Evolutionary conservation across 805 yeast species (phyloP).

Genomic region (Cyberlindnera petersonii): DNA sequence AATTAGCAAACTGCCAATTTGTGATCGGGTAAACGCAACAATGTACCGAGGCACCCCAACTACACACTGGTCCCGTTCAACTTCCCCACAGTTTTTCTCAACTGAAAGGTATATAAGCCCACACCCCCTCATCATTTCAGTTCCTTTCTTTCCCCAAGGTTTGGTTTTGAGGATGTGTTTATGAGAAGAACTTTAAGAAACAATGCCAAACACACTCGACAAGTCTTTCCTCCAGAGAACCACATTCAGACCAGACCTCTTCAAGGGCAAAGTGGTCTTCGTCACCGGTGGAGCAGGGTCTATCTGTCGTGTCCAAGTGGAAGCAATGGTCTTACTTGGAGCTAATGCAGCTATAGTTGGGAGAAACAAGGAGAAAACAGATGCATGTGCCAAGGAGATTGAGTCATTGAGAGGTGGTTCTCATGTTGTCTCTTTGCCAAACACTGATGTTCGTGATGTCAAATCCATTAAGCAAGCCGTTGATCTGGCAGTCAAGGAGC

Average conservation of each 20-base stretch:
- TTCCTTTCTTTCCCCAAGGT: too few species aligned
- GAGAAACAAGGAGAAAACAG: constrained; percentile 64
- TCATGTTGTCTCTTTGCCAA: constrained; percentile 66
- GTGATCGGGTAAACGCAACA: too few species aligned
- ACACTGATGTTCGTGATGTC: constrained; percentile 75
- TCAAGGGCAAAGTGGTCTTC: constrained; percentile 80
- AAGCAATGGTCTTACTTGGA: constrained; percentile 78
- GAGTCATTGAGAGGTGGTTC: constrained; percentile 52
- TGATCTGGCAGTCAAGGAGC: constrained; percentile 53
- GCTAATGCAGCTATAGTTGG: constrained; percentile 87
- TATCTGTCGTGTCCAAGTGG: constrained; percentile 87
- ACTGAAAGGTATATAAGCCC: background rate
- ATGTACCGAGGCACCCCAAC: too few species aligned
- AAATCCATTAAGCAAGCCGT: constrained; percentile 60
- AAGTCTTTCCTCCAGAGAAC: constrained; percentile 27
- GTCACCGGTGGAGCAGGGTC: constrained; percentile 97
- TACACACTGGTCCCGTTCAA: too few species aligned
- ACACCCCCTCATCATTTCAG: too few species aligned
- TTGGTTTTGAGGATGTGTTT: too few species aligned
- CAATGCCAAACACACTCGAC: constrained; percentile 22
- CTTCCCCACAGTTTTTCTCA: background rate
- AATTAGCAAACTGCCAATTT: background rate
- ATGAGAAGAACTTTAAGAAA: too few species aligned
- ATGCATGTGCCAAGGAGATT: constrained; percentile 63
- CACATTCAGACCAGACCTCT: constrained; percentile 55